Evolutionary conservation across 768 basidiomycete species (phyloP), one percentile per base, ranked within the genome.

Genomic region (Tulasnella sp.): DNA sequence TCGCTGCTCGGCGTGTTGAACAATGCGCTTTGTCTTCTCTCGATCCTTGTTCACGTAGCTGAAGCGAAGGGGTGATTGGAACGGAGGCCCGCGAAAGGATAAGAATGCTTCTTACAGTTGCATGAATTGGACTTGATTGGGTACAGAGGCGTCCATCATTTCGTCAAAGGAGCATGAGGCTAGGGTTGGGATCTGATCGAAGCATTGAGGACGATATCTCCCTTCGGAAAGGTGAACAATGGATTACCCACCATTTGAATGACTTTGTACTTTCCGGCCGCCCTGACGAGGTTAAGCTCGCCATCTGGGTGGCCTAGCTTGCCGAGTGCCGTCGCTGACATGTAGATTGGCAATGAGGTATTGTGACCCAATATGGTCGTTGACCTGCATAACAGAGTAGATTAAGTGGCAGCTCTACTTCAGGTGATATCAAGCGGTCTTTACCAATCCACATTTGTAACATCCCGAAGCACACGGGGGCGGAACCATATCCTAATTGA

Each of bases 131-230:
- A 80, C 74, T 71, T 97, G 93, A 1, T 78, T 81, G 3, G 85
- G 84, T 43, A 77, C 72, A 11, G 91, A 86, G 0, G 82, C 87
- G 68, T 94, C 86, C n/a, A 96, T 77, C 51, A 97, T 81, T 69
- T 98, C 92, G 68, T 98, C 92, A 70, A 98, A 96, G 0, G 90
- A 88, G 70, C 92, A 98, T 0, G 89, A 92, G 0, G 94, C 90
- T 21, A 98, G 75, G 0, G 96, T 98, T 1, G 93, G 92, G 54
- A 98, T 94, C 93, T 93, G 65, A 10, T 60, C 44, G 31, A 21
- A 5, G 48, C 62, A 52, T 29, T 31, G 8, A 50, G 9, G 24
- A 15, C 34, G 17, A 46, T 1, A 55, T 49, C 49, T 19, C 46
- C 22, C 38, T 4, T 49, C 24, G 46, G 9, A 21, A 62, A 17